Evolutionary conservation across 768 basidiomycete species (phyloP).

Genomic region (Naganishia vishniacii): DNA sequence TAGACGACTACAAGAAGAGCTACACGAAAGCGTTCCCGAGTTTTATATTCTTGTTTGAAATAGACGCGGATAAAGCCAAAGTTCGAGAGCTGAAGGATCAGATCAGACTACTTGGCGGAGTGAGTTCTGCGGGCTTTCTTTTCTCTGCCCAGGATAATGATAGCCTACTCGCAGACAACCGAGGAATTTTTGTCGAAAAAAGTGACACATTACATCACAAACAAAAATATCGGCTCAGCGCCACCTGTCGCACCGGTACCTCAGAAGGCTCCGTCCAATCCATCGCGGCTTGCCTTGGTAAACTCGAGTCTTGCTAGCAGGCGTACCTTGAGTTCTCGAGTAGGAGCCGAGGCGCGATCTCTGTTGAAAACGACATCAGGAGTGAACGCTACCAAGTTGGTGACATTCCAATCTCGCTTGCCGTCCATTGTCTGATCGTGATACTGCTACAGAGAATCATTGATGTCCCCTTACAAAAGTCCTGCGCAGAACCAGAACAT

Average conservation of each 20-base stretch:
- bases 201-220: conserved; percentile 80
- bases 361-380: background rate
- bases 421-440: background rate
- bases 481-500: conserved; percentile 1
- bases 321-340: conserved; percentile 8
- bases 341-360: conserved; percentile 3
- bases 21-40: conserved; percentile 77
- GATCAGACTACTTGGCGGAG: conserved; percentile 68
- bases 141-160: background rate
- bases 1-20: conserved; percentile 67
- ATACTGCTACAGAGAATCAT: background rate
- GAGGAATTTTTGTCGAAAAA: conserved; percentile 82
- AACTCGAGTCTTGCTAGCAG: conserved; percentile 6
- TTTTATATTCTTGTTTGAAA: conserved; percentile 81
- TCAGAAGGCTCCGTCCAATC: background rate
- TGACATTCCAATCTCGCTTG: background rate
- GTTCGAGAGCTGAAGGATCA: conserved; percentile 55
- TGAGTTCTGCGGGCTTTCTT: conserved; percentile 54
- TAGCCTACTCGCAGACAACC: conserved; percentile 56
- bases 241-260: background rate
- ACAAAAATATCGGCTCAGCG: conserved; percentile 35
- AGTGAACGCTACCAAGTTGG: background rate
- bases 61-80: conserved; percentile 29
- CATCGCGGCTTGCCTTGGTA: background rate
- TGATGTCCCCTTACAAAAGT: conserved; percentile 10